These are phyloP conservation scores for Apiotrichum gracile DNA, from an alignment of 1,284 basidiomycete species.

Conservation along the genomic window DNA sequence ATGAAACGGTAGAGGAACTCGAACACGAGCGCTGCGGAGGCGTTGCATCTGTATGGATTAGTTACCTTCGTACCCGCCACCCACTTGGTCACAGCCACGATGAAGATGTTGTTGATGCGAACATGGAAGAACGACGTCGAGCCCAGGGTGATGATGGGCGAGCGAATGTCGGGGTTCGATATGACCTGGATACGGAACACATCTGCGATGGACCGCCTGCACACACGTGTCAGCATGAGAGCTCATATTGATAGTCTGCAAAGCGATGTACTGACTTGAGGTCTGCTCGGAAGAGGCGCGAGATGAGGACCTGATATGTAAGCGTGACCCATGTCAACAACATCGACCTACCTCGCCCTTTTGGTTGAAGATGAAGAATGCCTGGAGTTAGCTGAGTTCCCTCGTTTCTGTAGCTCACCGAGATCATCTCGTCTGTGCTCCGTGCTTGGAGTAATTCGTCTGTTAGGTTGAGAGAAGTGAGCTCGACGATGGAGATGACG, in stretches of 20 bases:
- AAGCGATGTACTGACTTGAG: slow-evolving; percentile 63
- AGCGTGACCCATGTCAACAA: background rate
- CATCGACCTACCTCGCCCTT: slow-evolving; percentile 77
- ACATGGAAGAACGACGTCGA: slow-evolving; percentile 98
- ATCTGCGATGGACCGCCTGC: slow-evolving; percentile 90
- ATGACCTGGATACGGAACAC: slow-evolving; percentile 98
- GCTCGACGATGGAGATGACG: background rate
- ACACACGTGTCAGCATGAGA: background rate
- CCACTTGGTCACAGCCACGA: slow-evolving; percentile 91
- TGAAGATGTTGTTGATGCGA: slow-evolving; percentile 85
- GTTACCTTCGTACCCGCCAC: slow-evolving; percentile 27
- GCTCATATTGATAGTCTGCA: background rate
- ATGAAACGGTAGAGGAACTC: slow-evolving; percentile 97
- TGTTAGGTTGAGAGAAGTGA: background rate
- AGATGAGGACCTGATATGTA: slow-evolving; percentile 73
- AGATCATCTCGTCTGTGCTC: slow-evolving; percentile 29
- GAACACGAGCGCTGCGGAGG: slow-evolving; percentile 94
- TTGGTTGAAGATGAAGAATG: slow-evolving; percentile 97
- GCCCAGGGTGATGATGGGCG: slow-evolving; percentile 94
- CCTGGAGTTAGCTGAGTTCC: slow-evolving; percentile 51
- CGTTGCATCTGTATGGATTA: slow-evolving; percentile 65
- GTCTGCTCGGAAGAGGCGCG: slow-evolving; percentile 83
- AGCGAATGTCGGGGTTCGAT: slow-evolving; percentile 90
- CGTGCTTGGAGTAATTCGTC: background rate
- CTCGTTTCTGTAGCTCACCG: slow-evolving; percentile 19